Base-by-base conservation (phyloP, 257 asterid genomes). In the Primulina tabacum region DNA sequence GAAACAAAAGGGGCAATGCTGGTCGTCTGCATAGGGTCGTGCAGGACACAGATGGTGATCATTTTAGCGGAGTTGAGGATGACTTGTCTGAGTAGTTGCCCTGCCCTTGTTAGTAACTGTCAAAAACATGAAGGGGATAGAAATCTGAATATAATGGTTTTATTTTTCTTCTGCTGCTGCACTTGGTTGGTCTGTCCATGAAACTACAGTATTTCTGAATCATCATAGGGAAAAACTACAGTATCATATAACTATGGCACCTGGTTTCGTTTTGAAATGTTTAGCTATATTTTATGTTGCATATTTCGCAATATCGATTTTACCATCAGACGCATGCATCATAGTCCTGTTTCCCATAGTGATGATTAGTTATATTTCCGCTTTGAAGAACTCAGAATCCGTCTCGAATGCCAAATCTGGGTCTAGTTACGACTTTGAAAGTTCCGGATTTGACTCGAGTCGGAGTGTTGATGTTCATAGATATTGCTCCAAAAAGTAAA, bases 1-100 rank as follows among this genome's bases (percentile, higher is more conserved):
- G 85, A 80, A 79, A 85, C 64, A 62, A 86, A 69, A 81, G 90
- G 68, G 78, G 78, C 8, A 65, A 79, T 43, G 32, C 75, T 62
- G 84, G 79, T 32, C 81, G 76, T 62, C 70, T 79, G 69, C 85
- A 65, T 55, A 75, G 77, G 72, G 71, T 68, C 17, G 73, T 73
- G 63, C 78, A 75, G 73, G 92, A 89, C 37, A 65, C 77, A 32
- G 96, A 89, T 73, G 80, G 63, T 3, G 92, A 85, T 72, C 88
- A 84, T 52, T 87, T 80, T 47, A 85, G 97, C 47, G 96, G 87
- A 24, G 90, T 72, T 2, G 97, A 89, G 65, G 90, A 91, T 68
- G 85, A 88, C 28, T 26, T 76, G 82, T 91, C 97, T 12, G 97
- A 90, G n/a, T 90, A 84, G 82, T 76, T 58, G 47, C 52, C 57